A percentile compares a stretch with the other conserved stretches of the same genome.
phyloP scores from a whole-genome alignment of 148 eudicot genomes.

The Polygonum maritimum region DNA sequence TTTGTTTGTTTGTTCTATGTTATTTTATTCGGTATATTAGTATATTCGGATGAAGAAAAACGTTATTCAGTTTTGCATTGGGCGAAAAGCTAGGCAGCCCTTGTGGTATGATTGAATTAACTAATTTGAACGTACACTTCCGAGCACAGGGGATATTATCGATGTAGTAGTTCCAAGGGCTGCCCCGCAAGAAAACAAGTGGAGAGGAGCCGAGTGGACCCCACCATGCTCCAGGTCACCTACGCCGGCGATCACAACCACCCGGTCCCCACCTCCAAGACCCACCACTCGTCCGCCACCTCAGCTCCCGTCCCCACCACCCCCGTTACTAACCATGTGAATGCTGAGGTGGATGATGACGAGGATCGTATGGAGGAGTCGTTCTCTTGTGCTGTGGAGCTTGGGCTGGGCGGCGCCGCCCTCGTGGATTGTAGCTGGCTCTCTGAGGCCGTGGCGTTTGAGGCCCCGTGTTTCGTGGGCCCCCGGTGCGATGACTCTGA shows the following conservation, averaged over 20 bases:
- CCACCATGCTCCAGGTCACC: conserved; percentile 43
- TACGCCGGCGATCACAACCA: conserved; percentile 54
- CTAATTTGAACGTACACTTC: no score
- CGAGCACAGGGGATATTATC: conserved; percentile 48
- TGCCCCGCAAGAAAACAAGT: conserved; percentile 71
- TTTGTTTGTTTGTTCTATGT: background rate
- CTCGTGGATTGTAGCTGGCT: conserved; percentile 33
- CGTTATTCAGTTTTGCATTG: no score
- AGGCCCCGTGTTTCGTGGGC: conserved; percentile 30
- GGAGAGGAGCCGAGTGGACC: conserved; percentile 49
- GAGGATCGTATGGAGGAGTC: background rate
- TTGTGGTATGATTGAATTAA: background rate
- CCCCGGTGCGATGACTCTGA: conserved; percentile 26
- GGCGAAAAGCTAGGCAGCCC: background rate
- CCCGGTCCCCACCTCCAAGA: conserved; percentile 30
- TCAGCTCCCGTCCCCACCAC: background rate
- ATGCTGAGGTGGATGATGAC: background rate
- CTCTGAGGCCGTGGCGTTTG: conserved; percentile 26
- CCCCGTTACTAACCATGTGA: background rate
- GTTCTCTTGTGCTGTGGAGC: background rate
- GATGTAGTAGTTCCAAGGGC: conserved; percentile 65
- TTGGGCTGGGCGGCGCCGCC: background rate
- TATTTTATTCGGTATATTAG: background rate
- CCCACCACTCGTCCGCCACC: conserved; percentile 2
- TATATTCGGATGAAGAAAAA: no score